Base-by-base conservation (phyloP, 345 rosid genomes). In the Eucalyptus sideroxylon region DNA sequence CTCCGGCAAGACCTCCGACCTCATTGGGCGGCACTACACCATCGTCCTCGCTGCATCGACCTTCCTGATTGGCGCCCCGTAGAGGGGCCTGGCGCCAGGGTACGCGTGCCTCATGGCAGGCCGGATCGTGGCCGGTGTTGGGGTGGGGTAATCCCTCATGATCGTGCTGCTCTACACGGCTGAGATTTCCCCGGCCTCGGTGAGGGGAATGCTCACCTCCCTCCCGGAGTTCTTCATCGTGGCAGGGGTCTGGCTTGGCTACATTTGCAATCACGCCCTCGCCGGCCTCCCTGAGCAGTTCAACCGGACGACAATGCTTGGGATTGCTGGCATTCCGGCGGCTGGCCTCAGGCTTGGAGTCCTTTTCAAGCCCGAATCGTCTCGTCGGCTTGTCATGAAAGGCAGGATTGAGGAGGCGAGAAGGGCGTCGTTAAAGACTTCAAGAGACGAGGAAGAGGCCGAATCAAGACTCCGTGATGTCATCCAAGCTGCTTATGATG, bases 101-200 rank as follows among this genome's bases (percentile, higher is more conserved):
- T n/a, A n/a, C n/a, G n/a, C n/a, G n/a, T n/a, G n/a, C n/a, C n/a
- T n/a, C n/a, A n/a, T n/a, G n/a, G n/a, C n/a, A n/a, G n/a, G n/a
- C n/a, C n/a, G n/a, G n/a, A 51, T 94, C 1, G 60, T 94, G 6
- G 97, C 97, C 9, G 96, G 97, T 21, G 77, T 96, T 4, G 95
- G 98, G 2, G 94, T 96, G 3, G 94, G 96, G 31, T 95, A 92
- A 51, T 91, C 97, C 80, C 95, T 96, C 56, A 94, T 94, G 98
- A 94, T 96, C 16, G 94, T 93, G 12, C 96, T 93, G 2, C 94
- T 96, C 77, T 92, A 94, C 92, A 90, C 92, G 0, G 91, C 95
- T 0, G 95, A 96, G 94, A 82, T 96, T 51, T 93, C 97, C 27
- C 96, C 96, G 6, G 90, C 94, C 10, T 55, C 56, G 83, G 59